A percentile compares a stretch with the other conserved stretches of the same genome.
phyloP scores from a whole-genome alignment of 116 monocot genomes.

The Papilionanthe hybrid region DNA sequence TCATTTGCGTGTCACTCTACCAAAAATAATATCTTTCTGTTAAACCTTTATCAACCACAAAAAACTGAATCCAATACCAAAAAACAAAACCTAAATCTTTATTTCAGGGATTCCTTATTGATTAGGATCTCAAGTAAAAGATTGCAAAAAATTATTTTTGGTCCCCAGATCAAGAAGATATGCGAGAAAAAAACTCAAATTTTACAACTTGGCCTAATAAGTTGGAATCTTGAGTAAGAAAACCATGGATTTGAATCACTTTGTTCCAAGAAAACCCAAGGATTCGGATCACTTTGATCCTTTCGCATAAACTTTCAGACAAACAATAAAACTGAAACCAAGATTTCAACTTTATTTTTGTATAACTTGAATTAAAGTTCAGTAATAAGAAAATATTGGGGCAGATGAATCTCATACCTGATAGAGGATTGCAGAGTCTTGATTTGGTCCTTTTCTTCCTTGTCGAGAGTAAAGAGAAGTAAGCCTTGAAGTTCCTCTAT shows the following conservation, averaged over 20 bases:
- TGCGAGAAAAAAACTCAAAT: too few relatives aligned
- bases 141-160: not conserved
- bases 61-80: not conserved
- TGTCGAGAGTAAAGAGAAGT: constrained; percentile 73
- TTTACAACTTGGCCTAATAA: not conserved
- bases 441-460: constrained; percentile 82
- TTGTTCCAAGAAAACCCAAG: not conserved
- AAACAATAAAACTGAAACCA: not conserved
- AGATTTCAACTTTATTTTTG: not conserved
- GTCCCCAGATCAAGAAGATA: not conserved
- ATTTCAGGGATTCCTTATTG: too few relatives aligned
- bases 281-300: not conserved
- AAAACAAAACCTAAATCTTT: not conserved
- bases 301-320: not conserved
- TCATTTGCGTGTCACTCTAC: not conserved
- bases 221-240: not conserved
- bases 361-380: not conserved
- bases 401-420: constrained; percentile 33
- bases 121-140: too few relatives aligned
- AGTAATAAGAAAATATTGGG: not conserved
- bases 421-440: constrained; percentile 74
- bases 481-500: constrained; percentile 30
- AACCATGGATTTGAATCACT: not conserved
- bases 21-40: not conserved
- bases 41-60: not conserved